These are phyloP conservation scores for Saprolegnia diclina DNA, from an alignment of 352 stramenopile genomes.

Conservation along the genomic window DNA sequence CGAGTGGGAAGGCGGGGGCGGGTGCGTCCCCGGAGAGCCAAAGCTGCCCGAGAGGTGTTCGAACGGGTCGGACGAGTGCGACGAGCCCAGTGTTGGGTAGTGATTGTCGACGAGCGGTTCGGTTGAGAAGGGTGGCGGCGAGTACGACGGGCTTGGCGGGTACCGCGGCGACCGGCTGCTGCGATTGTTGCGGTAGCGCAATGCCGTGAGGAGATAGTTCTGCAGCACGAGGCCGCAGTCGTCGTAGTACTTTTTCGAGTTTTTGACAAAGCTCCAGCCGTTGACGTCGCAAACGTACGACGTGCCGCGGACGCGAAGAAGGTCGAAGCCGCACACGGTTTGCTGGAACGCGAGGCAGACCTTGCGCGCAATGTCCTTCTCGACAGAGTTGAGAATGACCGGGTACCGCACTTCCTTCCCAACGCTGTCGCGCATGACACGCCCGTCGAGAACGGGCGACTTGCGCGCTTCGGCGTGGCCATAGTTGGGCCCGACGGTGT, in stretches of 20 bases:
- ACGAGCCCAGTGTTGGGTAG: not conserved
- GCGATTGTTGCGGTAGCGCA: conserved; percentile 74
- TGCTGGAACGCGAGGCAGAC: conserved; percentile 95
- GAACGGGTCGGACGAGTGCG: conserved; percentile 15
- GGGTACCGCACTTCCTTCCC: conserved; percentile 99
- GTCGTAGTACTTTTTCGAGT: conserved; percentile 98
- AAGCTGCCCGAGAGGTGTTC: not conserved
- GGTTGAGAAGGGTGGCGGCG: not conserved
- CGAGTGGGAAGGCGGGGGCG: not conserved
- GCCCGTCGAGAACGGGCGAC: conserved; percentile 96
- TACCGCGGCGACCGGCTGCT: conserved; percentile 41
- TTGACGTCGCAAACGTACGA: conserved; percentile 99
- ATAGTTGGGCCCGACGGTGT: conserved; percentile 98
- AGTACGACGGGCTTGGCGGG: conserved; percentile 8
- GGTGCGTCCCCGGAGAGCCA: conserved; percentile 1
- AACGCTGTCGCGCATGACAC: conserved; percentile 89
- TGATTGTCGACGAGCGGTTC: not conserved
- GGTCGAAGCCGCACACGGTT: conserved; percentile 99
- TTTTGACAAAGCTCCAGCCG: conserved; percentile 99
- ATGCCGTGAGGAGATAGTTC: conserved; percentile 79
- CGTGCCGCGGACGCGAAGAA: conserved; percentile 89
- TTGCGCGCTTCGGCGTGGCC: conserved; percentile 99
- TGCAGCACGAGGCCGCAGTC: conserved; percentile 95
- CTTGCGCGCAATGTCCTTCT: conserved; percentile 98
- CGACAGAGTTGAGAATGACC: conserved; percentile 96